Evolutionary conservation across 1,284 basidiomycete species (phyloP), one percentile per base, ranked within the genome.

Genomic region (Coriolopsis trogii): DNA sequence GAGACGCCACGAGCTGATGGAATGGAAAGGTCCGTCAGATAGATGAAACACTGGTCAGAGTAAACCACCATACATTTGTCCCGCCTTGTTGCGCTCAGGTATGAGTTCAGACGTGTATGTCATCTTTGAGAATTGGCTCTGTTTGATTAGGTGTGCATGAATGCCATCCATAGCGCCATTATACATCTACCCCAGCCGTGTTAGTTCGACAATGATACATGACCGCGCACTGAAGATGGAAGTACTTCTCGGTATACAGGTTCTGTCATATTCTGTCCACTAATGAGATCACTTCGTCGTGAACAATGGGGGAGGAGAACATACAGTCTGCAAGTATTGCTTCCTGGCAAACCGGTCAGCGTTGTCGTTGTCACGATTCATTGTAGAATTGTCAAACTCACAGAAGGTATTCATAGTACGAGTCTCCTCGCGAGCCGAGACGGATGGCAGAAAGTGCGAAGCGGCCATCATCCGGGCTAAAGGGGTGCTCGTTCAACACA

Each of bases 331-430:
- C 6, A 91, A 68, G 61, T 86, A 90, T 63, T 91, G 89, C 64
- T 94, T 94, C 49, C 88, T 90, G 15, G 1, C 9, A 21, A 23
- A 21, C 13, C 9, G 34, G 30, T 50, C 12, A 55, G 46, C 18
- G 40, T 26, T 23, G 36, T 34, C 20, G 36, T 26, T 42, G 42
- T 34, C 26, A n/a, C n/a, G n/a, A 16, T 29, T 18, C 18, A 9
- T 38, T 33, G 21, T 43, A n/a, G 30, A 42, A 18, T 39, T 34
- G 46, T 20, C 29, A 13, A n/a, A 67, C 86, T 72, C 54, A 90
- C 83, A 94, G 64, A 24, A 97, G 76, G 65, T 96, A 96, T 70
- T 98, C 95, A 68, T 97, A 98, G 73, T 89, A 98, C 4, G 93
- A 95, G 71, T 98, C 95, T 20, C 91, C 95, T 25, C 95, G 81